These are phyloP conservation scores for Parsonsia alboflavescens DNA, from an alignment of 257 asterid species.

Conservation along the genomic window DNA sequence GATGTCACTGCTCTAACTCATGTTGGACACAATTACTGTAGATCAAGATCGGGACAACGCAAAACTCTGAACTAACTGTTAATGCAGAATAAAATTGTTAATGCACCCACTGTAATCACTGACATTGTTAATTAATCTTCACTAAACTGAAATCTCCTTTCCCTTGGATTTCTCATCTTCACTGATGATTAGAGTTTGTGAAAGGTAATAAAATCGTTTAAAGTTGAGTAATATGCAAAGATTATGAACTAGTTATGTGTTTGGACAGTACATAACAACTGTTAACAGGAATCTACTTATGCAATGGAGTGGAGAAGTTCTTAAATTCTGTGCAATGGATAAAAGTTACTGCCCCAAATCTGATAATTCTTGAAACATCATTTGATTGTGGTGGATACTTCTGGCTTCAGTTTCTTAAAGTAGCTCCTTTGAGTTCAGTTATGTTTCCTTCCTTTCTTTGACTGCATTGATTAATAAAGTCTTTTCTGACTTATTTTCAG, in stretches of 20 bases:
- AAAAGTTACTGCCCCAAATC: not conserved
- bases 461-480: conserved; percentile 5
- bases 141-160: not conserved
- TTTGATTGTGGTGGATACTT: not conserved
- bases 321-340: not conserved
- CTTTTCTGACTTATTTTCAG: conserved; percentile 35
- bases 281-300: not conserved
- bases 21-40: not conserved
- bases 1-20: not conserved
- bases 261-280: not conserved
- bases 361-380: not conserved
- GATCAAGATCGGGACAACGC: not conserved
- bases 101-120: not conserved
- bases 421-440: not conserved
- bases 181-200: not conserved
- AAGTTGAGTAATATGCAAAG: not conserved
- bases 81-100: not conserved
- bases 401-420: not conserved
- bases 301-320: not conserved
- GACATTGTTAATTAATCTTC: not conserved
- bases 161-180: not conserved
- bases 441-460: not conserved
- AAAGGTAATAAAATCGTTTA: not conserved
- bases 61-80: not conserved
- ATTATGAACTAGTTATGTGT: not conserved